Base-by-base conservation (phyloP, 2,329 filamentous ascomycete genomes). In the Raffaelea albimanens region DNA sequence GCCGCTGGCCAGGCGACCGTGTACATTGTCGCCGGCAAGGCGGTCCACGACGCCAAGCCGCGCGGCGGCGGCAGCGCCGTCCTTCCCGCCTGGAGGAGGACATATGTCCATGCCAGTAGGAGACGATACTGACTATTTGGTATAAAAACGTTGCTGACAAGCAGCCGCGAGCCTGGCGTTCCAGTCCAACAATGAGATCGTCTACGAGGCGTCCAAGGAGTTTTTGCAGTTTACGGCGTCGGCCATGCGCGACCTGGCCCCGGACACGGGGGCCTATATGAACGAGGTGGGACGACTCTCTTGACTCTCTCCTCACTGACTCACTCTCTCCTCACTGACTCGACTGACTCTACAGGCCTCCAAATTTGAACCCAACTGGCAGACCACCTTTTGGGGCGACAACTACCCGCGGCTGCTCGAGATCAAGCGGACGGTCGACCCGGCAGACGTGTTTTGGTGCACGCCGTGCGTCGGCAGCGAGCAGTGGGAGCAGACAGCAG, bases 351-450 rank as follows among this genome's bases (percentile, higher is more conserved):
- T n/a, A 34, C n/a, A 43, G 41, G 47, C 47, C 4, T 39, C 31
- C 29, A 49, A 49, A 20, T 57, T 57, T 36, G 51, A 52, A 46
- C 51, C 56, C 2, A 49, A 63, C 33, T 66, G 58, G 57, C 57
- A 59, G 43, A 45, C 54, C n/a, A 55, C 59, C 1, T 63, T 64
- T 55, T 66, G 56, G 53, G 63, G 62, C 4, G 53, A 48, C 29
- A 58, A 64, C 25, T 65, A 66, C 40, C 47, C 46, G 1, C 46
- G 46, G 4, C 53, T 66, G 16, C 52, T 58, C 5, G 46, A 52
- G 2, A 54, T 62, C 31, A 63, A 67, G 60, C 55, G 53, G 41
- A 54, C 57, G 31, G 61, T 59, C 9, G 64, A 67, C 46, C 63
- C 61, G 1, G 47, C 56, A 2, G 56, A 54, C n/a, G 45, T 64